phyloP scores from a whole-genome alignment of 2,329 filamentous ascomycete species.

The Aspergillus spinulosporus region DNA sequence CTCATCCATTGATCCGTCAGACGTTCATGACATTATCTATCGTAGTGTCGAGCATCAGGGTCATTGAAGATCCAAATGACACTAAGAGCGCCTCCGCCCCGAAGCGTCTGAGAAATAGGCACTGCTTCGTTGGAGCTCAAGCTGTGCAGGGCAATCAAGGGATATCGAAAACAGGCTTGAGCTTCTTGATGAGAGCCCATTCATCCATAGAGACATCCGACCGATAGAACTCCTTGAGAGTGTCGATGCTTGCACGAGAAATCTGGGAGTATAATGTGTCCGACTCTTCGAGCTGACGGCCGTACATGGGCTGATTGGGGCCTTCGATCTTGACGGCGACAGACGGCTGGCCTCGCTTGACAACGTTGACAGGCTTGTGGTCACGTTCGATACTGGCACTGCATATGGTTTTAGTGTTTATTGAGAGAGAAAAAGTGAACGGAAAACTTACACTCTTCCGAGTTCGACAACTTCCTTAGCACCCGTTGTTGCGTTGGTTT shows the following conservation, averaged over 20 bases:
- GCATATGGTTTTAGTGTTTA: slow-evolving; percentile 25
- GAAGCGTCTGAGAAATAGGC: neutral
- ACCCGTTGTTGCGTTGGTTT: slow-evolving; percentile 74
- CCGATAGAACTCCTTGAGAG: slow-evolving; percentile 92
- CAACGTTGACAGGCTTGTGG: slow-evolving; percentile 88
- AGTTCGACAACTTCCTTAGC: slow-evolving; percentile 80
- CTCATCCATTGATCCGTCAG: neutral
- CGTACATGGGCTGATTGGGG: slow-evolving; percentile 86
- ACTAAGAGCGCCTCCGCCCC: neutral
- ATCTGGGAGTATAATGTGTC: slow-evolving; percentile 87
- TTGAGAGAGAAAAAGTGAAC: neutral
- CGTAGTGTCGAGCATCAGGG: slow-evolving; percentile 4
- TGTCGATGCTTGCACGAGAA: slow-evolving; percentile 85
- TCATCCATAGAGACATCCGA: slow-evolving; percentile 86
- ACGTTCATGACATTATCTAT: neutral
- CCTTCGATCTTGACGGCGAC: slow-evolving; percentile 98
- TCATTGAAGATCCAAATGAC: neutral
- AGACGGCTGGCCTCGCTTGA: slow-evolving; percentile 95
- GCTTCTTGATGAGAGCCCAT: slow-evolving; percentile 90
- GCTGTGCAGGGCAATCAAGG: slow-evolving; percentile 48
- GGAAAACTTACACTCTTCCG: slow-evolving; percentile 81
- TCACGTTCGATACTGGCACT: slow-evolving; percentile 97
- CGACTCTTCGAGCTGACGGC: slow-evolving; percentile 88
- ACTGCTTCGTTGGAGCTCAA: neutral
- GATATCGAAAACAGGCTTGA: slow-evolving; percentile 94